A percentile compares a stretch with the other conserved stretches of the same genome.
phyloP scores from a whole-genome alignment of 2,329 filamentous ascomycete species.

The Lasiodiplodia theobromae region DNA sequence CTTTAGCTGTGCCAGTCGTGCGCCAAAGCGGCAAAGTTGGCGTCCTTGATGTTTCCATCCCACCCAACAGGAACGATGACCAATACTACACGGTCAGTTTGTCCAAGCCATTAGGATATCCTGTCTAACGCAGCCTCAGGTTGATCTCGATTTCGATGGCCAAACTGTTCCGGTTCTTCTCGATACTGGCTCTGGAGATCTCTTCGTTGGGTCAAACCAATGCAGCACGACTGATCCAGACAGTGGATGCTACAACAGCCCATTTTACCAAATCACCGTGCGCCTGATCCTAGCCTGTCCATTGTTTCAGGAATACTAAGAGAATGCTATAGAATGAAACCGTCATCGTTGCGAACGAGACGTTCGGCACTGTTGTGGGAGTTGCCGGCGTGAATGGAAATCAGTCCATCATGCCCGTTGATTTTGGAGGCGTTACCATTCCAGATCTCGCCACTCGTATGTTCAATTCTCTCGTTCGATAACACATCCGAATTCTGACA shows the following conservation, averaged over 20 bases:
- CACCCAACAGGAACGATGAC: slow-evolving; percentile 13
- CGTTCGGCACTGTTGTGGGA: slow-evolving; percentile 8
- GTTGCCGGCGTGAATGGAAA: slow-evolving; percentile 10
- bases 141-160: background rate
- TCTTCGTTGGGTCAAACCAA: slow-evolving; percentile 12
- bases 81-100: slow-evolving; percentile 6
- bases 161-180: background rate
- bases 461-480: background rate
- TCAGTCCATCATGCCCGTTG: slow-evolving; percentile 13
- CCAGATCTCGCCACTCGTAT: background rate
- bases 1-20: background rate
- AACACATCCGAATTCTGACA: background rate
- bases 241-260: slow-evolving; percentile 12
- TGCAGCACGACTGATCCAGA: slow-evolving; percentile 7
- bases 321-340: background rate
- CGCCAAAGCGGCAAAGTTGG: slow-evolving; percentile 1
- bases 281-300: background rate
- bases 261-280: background rate
- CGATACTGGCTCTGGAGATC: slow-evolving; percentile 10
- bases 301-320: background rate
- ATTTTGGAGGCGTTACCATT: slow-evolving; percentile 6
- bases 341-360: slow-evolving; percentile 8
- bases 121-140: too few species aligned
- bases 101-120: too few species aligned
- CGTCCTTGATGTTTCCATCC: background rate